Percentiles rank a stretch among this genome's conserved stretches.
These are phyloP conservation scores for Naganishia liquefaciens DNA, from an alignment of 1,284 basidiomycete genomes.

Conservation along the genomic window DNA sequence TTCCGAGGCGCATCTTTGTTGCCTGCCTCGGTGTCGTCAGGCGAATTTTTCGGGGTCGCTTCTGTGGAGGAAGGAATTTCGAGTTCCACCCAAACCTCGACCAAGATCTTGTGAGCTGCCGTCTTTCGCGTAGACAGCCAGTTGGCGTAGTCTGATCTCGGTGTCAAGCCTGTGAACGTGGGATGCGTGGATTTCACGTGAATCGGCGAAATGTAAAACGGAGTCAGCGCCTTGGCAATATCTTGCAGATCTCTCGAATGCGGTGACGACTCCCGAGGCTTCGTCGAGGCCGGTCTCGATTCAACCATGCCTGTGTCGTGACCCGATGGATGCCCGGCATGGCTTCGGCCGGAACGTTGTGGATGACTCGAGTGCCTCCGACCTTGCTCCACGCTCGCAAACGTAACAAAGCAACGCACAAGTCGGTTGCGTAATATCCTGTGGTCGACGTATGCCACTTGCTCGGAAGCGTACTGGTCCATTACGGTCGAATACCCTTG, in stretches of 20 bases:
- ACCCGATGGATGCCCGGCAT: neutral
- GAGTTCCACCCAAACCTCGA: conserved; percentile 50
- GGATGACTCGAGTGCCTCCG: neutral
- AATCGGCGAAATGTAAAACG: conserved; percentile 53
- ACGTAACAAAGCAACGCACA: conserved; percentile 31
- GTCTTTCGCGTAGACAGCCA: conserved; percentile 44
- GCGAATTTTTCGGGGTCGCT: conserved; percentile 29
- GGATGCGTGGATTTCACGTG: conserved; percentile 50
- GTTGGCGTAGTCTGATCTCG: conserved; percentile 47
- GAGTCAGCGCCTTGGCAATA: conserved; percentile 34
- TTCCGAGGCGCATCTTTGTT: conserved; percentile 18
- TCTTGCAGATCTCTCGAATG: conserved; percentile 6
- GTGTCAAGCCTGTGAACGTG: conserved; percentile 43
- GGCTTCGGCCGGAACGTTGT: neutral
- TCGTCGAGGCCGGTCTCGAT: neutral
- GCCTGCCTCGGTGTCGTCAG: conserved; percentile 29
- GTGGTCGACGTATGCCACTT: conserved; percentile 13
- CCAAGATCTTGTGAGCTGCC: conserved; percentile 37
- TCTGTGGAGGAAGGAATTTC: conserved; percentile 11
- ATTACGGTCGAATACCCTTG: neutral
- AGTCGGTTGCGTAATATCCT: conserved; percentile 17
- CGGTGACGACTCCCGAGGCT: neutral
- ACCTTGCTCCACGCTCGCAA: conserved; percentile 9
- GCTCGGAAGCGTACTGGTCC: neutral
- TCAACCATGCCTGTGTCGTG: neutral